A percentile compares a stretch with the other conserved stretches of the same genome.
Evolutionary conservation across 805 yeast species (phyloP).

Genomic region (Metschnikowia gruessii): DNA sequence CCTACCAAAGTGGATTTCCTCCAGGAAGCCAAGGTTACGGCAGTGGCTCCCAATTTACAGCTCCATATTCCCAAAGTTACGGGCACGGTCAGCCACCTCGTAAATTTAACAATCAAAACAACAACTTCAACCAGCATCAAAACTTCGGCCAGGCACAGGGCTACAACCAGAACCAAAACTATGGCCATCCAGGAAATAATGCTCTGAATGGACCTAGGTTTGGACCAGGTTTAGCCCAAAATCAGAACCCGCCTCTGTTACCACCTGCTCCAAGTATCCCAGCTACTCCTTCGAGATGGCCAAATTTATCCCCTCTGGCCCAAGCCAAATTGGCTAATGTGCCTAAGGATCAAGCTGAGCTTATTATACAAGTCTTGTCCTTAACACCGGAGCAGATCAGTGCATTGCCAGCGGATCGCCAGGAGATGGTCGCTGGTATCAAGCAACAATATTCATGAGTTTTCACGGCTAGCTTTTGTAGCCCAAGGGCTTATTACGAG

Average conservation of each 20-base stretch:
- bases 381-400: slow-evolving; percentile 50
- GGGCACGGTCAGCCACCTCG: slow-evolving; percentile 5
- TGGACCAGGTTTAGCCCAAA: neutral
- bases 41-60: neutral
- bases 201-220: slow-evolving; percentile 3
- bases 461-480: neutral
- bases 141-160: slow-evolving; percentile 12
- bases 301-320: slow-evolving; percentile 47
- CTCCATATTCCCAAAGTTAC: slow-evolving; percentile 7
- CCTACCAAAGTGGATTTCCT: slow-evolving; percentile 3
- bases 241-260: slow-evolving; percentile 6
- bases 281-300: slow-evolving; percentile 36
- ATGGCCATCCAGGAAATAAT: neutral
- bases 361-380: slow-evolving; percentile 52
- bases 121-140: slow-evolving; percentile 6
- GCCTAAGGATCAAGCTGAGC: slow-evolving; percentile 56
- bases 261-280: slow-evolving; percentile 15
- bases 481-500: too few species aligned
- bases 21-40: slow-evolving; percentile 1
- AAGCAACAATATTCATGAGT: slow-evolving; percentile 46
- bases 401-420: slow-evolving; percentile 49
- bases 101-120: neutral
- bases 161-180: slow-evolving; percentile 11
- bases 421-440: slow-evolving; percentile 53
- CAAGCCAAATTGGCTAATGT: slow-evolving; percentile 49